These are phyloP conservation scores for Metschnikowia corniflorae DNA, from an alignment of 805 yeast genomes.

Conservation along the genomic window DNA sequence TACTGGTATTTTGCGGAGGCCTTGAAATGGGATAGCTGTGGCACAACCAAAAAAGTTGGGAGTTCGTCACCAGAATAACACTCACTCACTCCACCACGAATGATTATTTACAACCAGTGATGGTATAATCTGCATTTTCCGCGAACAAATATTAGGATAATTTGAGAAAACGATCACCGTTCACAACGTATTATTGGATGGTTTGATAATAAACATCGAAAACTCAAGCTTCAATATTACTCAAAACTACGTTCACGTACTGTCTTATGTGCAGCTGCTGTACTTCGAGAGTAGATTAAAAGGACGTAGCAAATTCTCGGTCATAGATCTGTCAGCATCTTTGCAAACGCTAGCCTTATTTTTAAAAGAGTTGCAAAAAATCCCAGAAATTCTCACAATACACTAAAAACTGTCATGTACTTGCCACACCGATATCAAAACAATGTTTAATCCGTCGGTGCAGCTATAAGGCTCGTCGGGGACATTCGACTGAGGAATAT, in stretches of 20 bases:
- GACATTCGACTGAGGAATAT: too few relatives aligned
- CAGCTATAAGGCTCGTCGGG: too few relatives aligned
- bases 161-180: too few relatives aligned
- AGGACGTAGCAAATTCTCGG: constrained; percentile 33
- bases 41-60: constrained; percentile 75
- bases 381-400: constrained; percentile 74
- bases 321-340: constrained; percentile 58
- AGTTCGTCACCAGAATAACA: constrained; percentile 91
- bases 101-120: too few relatives aligned
- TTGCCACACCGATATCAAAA: too few relatives aligned
- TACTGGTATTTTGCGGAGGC: constrained; percentile 62
- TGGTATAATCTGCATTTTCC: too few relatives aligned
- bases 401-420: too few relatives aligned
- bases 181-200: constrained; percentile 62
- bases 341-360: constrained; percentile 78
- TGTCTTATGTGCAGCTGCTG: constrained; percentile 14
- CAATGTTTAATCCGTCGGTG: too few relatives aligned
- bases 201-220: constrained; percentile 58
- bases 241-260: constrained; percentile 29
- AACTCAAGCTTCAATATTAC: constrained; percentile 46
- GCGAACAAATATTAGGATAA: too few relatives aligned
- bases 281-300: constrained; percentile 30
- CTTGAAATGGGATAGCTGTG: constrained; percentile 69
- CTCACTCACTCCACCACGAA: constrained; percentile 64
- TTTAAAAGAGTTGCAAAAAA: constrained; percentile 70